phyloP scores from a whole-genome alignment of 164 flowering plant species.

The Piper longum region DNA sequence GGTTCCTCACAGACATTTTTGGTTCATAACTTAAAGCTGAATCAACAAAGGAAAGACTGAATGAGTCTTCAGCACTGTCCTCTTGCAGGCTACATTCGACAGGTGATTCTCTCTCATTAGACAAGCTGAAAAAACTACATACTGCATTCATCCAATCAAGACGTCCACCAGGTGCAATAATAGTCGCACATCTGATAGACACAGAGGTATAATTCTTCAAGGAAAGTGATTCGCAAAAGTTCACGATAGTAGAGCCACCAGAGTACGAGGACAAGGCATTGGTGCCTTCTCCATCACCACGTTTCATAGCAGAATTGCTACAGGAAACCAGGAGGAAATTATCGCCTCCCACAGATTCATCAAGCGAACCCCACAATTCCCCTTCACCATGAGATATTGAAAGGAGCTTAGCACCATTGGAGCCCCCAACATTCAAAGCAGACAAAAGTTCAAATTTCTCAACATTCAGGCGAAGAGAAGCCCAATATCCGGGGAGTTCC shows the following conservation, averaged over 20 bases:
- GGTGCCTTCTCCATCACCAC: slow-evolving; percentile 92
- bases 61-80: slow-evolving; percentile 28
- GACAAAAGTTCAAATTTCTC: slow-evolving; percentile 54
- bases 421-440: slow-evolving; percentile 66
- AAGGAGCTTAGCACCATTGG: slow-evolving; percentile 38
- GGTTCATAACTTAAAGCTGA: slow-evolving; percentile 87
- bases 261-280: slow-evolving; percentile 63
- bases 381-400: slow-evolving; percentile 80
- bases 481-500: slow-evolving; percentile 90
- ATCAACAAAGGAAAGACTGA: slow-evolving; percentile 69
- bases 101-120: slow-evolving; percentile 24
- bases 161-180: slow-evolving; percentile 79
- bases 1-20: slow-evolving; percentile 11
- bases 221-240: slow-evolving; percentile 44
- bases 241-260: slow-evolving; percentile 58
- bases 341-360: slow-evolving; percentile 18
- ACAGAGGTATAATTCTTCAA: slow-evolving; percentile 30
- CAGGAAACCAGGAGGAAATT: slow-evolving; percentile 70
- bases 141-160: slow-evolving; percentile 72
- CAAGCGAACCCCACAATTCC: slow-evolving; percentile 52
- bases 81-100: slow-evolving; percentile 11
- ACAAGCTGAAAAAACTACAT: slow-evolving; percentile 41
- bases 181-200: slow-evolving; percentile 57
- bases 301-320: slow-evolving; percentile 53
- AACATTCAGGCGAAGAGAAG: slow-evolving; percentile 29